A percentile compares a stretch with the other conserved stretches of the same genome.
Conservation (phyloP, 495 filamentous ascomycete genomes). For the Trichoderma reesei region DNA sequence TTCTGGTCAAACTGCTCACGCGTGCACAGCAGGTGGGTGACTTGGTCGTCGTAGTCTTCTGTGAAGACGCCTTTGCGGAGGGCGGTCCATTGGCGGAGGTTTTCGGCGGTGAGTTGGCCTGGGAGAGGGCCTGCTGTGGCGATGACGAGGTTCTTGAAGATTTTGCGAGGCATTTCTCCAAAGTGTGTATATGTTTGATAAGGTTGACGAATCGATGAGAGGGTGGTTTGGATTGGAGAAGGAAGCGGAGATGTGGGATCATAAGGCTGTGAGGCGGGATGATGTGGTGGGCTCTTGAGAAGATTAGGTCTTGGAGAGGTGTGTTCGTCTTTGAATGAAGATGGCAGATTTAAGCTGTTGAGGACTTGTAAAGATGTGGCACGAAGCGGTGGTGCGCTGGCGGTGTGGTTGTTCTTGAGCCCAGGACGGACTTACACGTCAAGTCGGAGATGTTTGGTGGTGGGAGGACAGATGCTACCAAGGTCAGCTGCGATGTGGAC, state of each 20-base stretch:
- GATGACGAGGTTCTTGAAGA: conserved; percentile 23
- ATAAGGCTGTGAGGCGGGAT: too few species aligned
- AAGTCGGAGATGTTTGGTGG: not conserved
- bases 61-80: conserved; percentile 21
- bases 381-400: not conserved
- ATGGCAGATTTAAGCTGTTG: not conserved
- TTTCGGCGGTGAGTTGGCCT: conserved; percentile 21
- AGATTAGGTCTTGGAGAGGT: not conserved
- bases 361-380: not conserved
- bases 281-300: not conserved
- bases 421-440: not conserved
- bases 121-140: conserved; percentile 22
- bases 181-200: too few species aligned
- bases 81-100: conserved; percentile 25
- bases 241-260: not conserved
- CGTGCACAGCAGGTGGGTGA: conserved; percentile 32
- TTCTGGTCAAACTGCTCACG: conserved; percentile 21
- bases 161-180: conserved; percentile 14
- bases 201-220: not conserved
- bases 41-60: conserved; percentile 14
- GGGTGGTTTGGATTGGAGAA: not conserved
- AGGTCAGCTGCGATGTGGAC: not conserved
- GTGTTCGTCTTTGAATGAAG: not conserved
- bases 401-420: not conserved
- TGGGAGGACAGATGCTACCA: not conserved